A percentile compares a stretch with the other conserved stretches of the same genome.
phyloP scores from a whole-genome alignment of 495 filamentous ascomycete species.

The Terfezia claveryi region DNA sequence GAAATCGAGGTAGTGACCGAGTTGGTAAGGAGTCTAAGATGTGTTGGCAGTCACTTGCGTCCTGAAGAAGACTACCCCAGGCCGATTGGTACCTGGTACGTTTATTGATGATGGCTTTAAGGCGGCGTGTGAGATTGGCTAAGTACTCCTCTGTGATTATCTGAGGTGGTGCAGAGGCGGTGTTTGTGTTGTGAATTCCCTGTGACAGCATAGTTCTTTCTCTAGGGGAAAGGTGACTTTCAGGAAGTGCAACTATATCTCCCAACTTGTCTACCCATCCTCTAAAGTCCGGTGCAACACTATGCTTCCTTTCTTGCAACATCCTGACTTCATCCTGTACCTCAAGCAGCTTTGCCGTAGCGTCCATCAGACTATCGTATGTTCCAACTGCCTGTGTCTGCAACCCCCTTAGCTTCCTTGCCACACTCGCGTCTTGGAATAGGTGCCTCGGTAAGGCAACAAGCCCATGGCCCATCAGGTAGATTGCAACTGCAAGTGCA shows the following conservation, averaged over 20 bases:
- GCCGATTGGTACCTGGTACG: conserved; percentile 61
- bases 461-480: conserved; percentile 89
- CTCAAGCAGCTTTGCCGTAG: conserved; percentile 56
- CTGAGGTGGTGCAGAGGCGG: conserved; percentile 31
- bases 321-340: conserved; percentile 58
- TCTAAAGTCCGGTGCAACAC: conserved; percentile 56
- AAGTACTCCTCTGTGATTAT: conserved; percentile 86
- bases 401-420: conserved; percentile 44
- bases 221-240: conserved; percentile 30
- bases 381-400: conserved; percentile 59
- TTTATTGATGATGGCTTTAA: conserved; percentile 60
- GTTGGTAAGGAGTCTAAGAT: conserved; percentile 68
- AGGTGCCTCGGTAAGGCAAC: conserved; percentile 72
- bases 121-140: conserved; percentile 62
- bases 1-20: conserved; percentile 53
- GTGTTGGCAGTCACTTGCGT: conserved; percentile 51
- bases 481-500: conserved; percentile 76
- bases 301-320: conserved; percentile 59
- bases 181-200: conserved; percentile 7
- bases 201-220: conserved; percentile 20
- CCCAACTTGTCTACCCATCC: conserved; percentile 88
- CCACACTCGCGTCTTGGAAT: conserved; percentile 51
- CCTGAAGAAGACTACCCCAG: conserved; percentile 58
- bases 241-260: conserved; percentile 47
- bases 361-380: conserved; percentile 74